phyloP scores from a whole-genome alignment of 257 asterid genomes.

The Solanum appendiculatum region DNA sequence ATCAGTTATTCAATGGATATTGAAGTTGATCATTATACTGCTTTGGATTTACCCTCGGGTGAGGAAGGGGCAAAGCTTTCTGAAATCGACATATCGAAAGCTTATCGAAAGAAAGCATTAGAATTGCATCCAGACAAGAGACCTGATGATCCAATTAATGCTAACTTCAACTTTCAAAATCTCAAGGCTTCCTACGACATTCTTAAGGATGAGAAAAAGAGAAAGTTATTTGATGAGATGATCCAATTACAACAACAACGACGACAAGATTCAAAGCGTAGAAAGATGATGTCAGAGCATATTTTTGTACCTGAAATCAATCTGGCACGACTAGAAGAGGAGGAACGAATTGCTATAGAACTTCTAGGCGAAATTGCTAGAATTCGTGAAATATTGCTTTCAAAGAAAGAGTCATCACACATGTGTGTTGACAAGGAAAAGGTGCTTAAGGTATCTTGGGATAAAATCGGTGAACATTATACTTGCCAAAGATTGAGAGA shows the following conservation, averaged over 20 bases:
- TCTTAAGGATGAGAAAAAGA: conserved; percentile 45
- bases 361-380: background rate
- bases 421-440: background rate
- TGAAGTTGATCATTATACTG: conserved; percentile 19
- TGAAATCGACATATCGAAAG: conserved; percentile 46
- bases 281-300: background rate
- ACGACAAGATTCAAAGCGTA: background rate
- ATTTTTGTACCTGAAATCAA: background rate
- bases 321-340: background rate
- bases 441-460: background rate
- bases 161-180: conserved; percentile 37
- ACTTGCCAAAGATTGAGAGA: background rate
- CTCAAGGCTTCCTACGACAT: conserved; percentile 42
- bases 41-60: conserved; percentile 33
- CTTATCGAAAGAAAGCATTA: conserved; percentile 41
- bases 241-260: background rate
- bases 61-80: conserved; percentile 47
- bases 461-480: too few species aligned
- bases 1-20: too few species aligned
- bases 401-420: background rate
- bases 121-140: conserved; percentile 69
- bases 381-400: background rate
- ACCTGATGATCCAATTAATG: conserved; percentile 39
- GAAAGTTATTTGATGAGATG: conserved; percentile 55
- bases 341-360: background rate